Base-by-base conservation (phyloP, 2,329 filamentous ascomycete species). In the Alternaria sp. region DNA sequence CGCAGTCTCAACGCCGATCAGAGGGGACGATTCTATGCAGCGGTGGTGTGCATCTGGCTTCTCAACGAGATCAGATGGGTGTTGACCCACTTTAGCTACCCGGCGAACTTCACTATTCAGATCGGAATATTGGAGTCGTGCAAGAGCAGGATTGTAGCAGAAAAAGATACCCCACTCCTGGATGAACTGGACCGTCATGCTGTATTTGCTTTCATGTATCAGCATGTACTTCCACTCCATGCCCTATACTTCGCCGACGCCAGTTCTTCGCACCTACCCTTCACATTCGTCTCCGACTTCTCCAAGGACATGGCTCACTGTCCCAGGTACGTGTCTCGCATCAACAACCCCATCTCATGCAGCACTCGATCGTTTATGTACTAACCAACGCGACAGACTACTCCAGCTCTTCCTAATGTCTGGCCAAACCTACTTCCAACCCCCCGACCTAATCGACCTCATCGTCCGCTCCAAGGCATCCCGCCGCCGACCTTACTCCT, bases 31-130 rank as follows among this genome's bases (percentile, higher is more conserved):
- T 73, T 77, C 49, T 51, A 75, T 32, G 61, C 68, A 11, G 72
- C 71, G 11, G 46, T 71, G 3, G 67, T 58, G 0, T 57, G 52
- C 12, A 46, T 74, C 13, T 77, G 74, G 73, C 36, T 73, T 4
- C 19, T 70, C 46, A 74, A 73, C 17, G 71, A 75, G 47, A 53
- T 75, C 10, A 70, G 69, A 54, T 76, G 73, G 74, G 53, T 67
- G 10, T 47, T 74, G 10, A 63, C 67, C 3, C 59, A 70, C 13
- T 72, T 70, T 26, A 15, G 11, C 2, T 67, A 62, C 12, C 65
- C 64, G 5, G 45, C 49, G 3, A 23, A 32, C 40, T 66, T 62
- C 21, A 28, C 30, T 9, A 13, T 52, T 10, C 66, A 65, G 19
- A 40, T 67, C 3, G 19, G 12, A 15, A 19, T 61, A 4, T 17